Evolutionary conservation across 1,139 yeast species (phyloP), one percentile per base, ranked within the genome.

Genomic region (Debaryomyces udenii): DNA sequence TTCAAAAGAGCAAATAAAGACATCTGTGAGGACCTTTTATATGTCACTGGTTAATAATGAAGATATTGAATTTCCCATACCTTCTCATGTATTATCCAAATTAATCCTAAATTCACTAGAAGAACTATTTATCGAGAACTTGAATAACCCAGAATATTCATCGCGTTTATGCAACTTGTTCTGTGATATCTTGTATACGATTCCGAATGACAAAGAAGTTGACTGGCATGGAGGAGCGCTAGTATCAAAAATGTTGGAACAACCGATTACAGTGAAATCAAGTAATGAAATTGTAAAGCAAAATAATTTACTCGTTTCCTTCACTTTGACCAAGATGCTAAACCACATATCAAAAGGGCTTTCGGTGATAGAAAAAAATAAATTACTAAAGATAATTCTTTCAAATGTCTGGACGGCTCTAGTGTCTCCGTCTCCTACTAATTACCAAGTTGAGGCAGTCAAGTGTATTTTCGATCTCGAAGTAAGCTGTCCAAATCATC

Each of bases 371-470:
- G 66, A 72, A 31, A 61, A 59, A 31, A 57, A 64, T 15, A 62
- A 57, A 40, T 41, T 72, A 4, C 51, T 76, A 18, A 69, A 69
- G 43, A 52, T 64, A 3, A 55, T 73, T 2, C 51, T 76, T 29
- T 58, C 70, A 10, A 66, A 68, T 39, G 56, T 78, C 17, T 80
- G 83, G 83, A 56, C 58, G 2, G 63, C 78, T 20, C 51, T 81
- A 7, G 53, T 62, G n/a, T 65, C 75, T 2, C 59, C 68, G 2
- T 65, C 72, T 15, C 81, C 82, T 4, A 62, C 64, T 3, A 66
- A 64, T 33, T 70, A 68, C 43, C 89, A 83, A 51, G 84, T 83
- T 1, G 91, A 84, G 51, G 68, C 81, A 0, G 86, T 81, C 1
- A 75, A 71, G 38, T 68, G 75, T 9, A 64, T 79, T 9, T 73